phyloP scores from a whole-genome alignment of 2,329 filamentous ascomycete species.

The Fusarium multiceps region DNA sequence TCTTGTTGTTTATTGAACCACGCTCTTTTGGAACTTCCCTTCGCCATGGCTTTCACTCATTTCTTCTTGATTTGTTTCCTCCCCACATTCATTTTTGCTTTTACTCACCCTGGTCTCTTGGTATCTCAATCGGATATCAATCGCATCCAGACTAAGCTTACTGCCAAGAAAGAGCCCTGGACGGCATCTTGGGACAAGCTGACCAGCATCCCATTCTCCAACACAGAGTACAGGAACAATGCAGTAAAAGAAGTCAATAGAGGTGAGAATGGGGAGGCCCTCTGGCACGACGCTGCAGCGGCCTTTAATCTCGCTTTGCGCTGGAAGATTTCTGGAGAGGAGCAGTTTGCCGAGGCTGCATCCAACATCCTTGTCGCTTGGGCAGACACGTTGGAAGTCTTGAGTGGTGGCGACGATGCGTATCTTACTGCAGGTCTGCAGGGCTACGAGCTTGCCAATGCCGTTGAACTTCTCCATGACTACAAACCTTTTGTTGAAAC shows the following conservation, averaged over 20 bases:
- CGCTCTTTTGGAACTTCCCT: neutral
- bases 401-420: neutral
- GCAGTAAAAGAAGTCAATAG: neutral
- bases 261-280: neutral
- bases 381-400: neutral
- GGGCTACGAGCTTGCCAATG: conserved; percentile 60
- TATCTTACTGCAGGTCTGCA: conserved; percentile 56
- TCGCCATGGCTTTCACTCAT: neutral
- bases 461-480: conserved; percentile 55
- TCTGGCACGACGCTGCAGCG: conserved; percentile 8
- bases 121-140: neutral
- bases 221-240: neutral
- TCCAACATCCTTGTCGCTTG: neutral
- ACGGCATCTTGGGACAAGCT: neutral
- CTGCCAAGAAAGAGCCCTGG: conserved; percentile 4
- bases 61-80: neutral
- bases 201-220: neutral
- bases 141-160: neutral
- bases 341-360: neutral
- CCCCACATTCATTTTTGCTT: neutral
- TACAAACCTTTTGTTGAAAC: conserved; percentile 35
- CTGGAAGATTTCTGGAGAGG: neutral
- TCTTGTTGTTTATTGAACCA: neutral
- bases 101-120: neutral
- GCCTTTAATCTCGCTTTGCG: conserved; percentile 4